Percentiles rank a stretch among this genome's conserved stretches.
Conservation (phyloP, 2,329 filamentous ascomycete species). For the Parafenestella ontariensis region DNA sequence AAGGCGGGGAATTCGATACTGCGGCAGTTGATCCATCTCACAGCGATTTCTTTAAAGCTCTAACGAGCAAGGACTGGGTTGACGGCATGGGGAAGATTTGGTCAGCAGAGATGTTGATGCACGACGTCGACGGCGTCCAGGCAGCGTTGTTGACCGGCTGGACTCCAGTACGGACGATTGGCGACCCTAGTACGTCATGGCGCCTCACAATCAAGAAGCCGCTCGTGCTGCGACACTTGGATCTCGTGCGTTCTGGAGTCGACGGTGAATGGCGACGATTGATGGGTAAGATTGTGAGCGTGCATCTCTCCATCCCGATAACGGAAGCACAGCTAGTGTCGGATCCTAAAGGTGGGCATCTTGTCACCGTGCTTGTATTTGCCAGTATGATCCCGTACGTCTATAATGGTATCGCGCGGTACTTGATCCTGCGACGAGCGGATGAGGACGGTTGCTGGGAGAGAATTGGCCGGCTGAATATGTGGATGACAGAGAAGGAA, state of each 20-base stretch:
- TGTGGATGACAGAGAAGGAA: conserved; percentile 5
- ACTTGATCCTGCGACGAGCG: neutral
- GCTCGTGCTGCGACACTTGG: neutral
- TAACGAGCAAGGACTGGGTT: neutral
- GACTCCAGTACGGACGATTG: neutral
- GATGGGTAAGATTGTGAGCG: neutral
- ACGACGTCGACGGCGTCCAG: neutral
- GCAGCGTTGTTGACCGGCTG: neutral
- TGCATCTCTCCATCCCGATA: conserved; percentile 2
- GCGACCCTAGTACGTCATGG: neutral
- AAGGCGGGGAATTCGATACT: neutral
- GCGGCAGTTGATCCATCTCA: neutral
- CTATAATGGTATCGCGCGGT: conserved; percentile 3
- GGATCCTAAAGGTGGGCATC: conserved; percentile 1
- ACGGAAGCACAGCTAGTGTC: conserved; percentile 1
- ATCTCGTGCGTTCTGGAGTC: neutral
- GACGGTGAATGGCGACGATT: conserved; percentile 1
- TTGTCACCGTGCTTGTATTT: neutral
- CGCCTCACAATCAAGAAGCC: conserved; percentile 3
- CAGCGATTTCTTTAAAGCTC: conserved; percentile 4
- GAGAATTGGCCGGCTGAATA: conserved; percentile 3
- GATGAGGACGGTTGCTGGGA: conserved; percentile 3
- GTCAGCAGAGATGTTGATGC: conserved; percentile 1
- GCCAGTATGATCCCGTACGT: conserved; percentile 6
- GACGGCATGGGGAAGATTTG: neutral